Conservation (phyloP, 768 basidiomycete species). For the Suillus plorans region DNA sequence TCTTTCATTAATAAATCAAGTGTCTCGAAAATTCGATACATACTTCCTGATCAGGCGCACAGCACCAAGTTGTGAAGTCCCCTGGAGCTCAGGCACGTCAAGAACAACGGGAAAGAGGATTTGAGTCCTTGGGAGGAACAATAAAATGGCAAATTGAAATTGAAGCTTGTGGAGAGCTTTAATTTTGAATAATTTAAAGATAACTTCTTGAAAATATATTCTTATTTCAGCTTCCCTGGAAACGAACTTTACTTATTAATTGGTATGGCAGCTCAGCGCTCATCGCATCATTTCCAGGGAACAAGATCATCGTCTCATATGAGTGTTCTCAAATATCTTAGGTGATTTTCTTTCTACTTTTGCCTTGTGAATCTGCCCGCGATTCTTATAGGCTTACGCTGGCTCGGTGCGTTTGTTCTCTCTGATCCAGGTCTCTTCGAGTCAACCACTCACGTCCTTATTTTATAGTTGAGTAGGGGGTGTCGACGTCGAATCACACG, state of each 20-base stretch:
- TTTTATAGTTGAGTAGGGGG: not conserved
- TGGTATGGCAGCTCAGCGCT: not conserved
- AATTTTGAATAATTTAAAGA: not conserved
- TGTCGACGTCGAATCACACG: not conserved
- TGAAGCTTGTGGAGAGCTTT: not conserved
- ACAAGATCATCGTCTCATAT: not conserved
- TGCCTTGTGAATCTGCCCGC: not conserved
- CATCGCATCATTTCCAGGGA: not conserved
- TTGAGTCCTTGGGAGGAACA: too few relatives aligned
- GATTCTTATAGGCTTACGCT: not conserved
- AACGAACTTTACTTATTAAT: not conserved
- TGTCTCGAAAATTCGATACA: too few relatives aligned
- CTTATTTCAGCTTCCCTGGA: not conserved
- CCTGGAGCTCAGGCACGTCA: not conserved
- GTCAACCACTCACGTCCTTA: not conserved
- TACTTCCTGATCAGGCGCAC: not conserved
- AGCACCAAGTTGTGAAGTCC: not conserved
- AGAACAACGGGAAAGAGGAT: not conserved
- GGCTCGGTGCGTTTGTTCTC: not conserved
- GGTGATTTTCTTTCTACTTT: not conserved
- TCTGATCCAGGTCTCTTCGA: not conserved
- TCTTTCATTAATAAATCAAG: not conserved
- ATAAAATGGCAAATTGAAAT: too few relatives aligned
- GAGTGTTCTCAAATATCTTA: not conserved
- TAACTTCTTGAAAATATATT: not conserved